Evolutionary conservation across 2,329 filamentous ascomycete genomes (phyloP).

Genomic region (Teratosphaeria zuluensis): DNA sequence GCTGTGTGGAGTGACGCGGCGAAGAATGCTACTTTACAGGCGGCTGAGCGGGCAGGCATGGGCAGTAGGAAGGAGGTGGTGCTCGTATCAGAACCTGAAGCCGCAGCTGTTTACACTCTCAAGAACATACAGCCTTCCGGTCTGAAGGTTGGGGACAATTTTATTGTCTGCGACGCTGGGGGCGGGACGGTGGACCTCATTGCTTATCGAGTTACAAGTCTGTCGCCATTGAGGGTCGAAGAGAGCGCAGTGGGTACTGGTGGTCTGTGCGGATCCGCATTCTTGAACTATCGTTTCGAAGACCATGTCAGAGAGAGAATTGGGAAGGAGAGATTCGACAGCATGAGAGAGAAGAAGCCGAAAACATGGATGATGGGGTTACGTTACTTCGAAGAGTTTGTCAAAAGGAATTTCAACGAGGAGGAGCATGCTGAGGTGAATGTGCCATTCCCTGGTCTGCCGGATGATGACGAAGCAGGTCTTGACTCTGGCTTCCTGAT

Average conservation of each 20-base stretch:
- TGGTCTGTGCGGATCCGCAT: slow-evolving; percentile 66
- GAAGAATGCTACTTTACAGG: slow-evolving; percentile 72
- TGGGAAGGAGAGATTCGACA: slow-evolving; percentile 54
- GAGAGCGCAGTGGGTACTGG: slow-evolving; percentile 73
- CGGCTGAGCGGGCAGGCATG: slow-evolving; percentile 71
- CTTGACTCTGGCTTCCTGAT: slow-evolving; percentile 68
- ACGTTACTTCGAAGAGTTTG: slow-evolving; percentile 73
- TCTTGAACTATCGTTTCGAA: slow-evolving; percentile 72
- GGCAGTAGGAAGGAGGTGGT: slow-evolving; percentile 59
- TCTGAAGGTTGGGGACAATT: slow-evolving; percentile 55
- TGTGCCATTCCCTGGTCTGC: slow-evolving; percentile 65
- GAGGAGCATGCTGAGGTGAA: slow-evolving; percentile 58
- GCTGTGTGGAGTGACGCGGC: slow-evolving; percentile 78
- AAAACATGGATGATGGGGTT: slow-evolving; percentile 67
- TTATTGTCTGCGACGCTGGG: slow-evolving; percentile 48
- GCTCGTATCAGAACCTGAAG: slow-evolving; percentile 73
- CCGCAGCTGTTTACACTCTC: slow-evolving; percentile 68
- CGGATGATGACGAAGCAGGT: slow-evolving; percentile 65
- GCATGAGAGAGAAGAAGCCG: slow-evolving; percentile 67
- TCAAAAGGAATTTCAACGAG: slow-evolving; percentile 76
- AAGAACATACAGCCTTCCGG: slow-evolving; percentile 71
- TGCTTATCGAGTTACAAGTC: slow-evolving; percentile 68
- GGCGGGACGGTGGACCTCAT: slow-evolving; percentile 64
- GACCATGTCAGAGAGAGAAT: slow-evolving; percentile 62
- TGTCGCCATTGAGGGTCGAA: slow-evolving; percentile 62